phyloP scores from a whole-genome alignment of 1,139 yeast genomes.

The Diutina catenulata region DNA sequence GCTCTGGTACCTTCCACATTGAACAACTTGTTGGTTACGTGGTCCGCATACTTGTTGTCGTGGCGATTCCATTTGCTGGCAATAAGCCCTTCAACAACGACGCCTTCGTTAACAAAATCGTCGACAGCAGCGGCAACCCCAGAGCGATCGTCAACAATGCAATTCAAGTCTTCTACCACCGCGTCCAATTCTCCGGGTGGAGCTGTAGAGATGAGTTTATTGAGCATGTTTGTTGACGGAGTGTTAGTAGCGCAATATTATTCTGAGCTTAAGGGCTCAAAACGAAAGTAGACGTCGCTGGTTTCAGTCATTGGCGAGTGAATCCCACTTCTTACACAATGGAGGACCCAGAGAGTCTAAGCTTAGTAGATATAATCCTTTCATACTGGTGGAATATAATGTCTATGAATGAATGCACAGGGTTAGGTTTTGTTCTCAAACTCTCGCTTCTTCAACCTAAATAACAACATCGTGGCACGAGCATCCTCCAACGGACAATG shows the following conservation, averaged over 20 bases:
- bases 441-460: slow-evolving; percentile 46
- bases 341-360: too few relatives aligned
- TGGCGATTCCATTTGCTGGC: slow-evolving; percentile 23
- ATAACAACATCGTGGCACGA: slow-evolving; percentile 71
- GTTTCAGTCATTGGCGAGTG: too few relatives aligned
- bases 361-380: too few relatives aligned
- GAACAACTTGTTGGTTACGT: slow-evolving; percentile 35
- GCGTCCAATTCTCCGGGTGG: slow-evolving; percentile 32
- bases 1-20: slow-evolving; percentile 42
- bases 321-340: too few relatives aligned
- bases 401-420: too few relatives aligned
- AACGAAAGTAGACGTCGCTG: too few relatives aligned
- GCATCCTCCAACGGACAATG: slow-evolving; percentile 94
- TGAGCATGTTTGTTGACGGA: too few relatives aligned
- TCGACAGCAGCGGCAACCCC: slow-evolving; percentile 21
- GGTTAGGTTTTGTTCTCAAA: too few relatives aligned
- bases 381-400: too few relatives aligned
- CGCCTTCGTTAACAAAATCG: slow-evolving; percentile 18
- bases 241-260: too few relatives aligned
- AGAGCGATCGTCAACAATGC: slow-evolving; percentile 13
- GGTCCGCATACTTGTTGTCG: slow-evolving; percentile 23
- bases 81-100: slow-evolving; percentile 20
- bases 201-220: slow-evolving; percentile 19
- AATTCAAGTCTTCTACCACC: slow-evolving; percentile 16
- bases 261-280: too few relatives aligned